Base-by-base conservation (phyloP, 1,139 yeast genomes). In the Zhuliangozyma blackwelliae region DNA sequence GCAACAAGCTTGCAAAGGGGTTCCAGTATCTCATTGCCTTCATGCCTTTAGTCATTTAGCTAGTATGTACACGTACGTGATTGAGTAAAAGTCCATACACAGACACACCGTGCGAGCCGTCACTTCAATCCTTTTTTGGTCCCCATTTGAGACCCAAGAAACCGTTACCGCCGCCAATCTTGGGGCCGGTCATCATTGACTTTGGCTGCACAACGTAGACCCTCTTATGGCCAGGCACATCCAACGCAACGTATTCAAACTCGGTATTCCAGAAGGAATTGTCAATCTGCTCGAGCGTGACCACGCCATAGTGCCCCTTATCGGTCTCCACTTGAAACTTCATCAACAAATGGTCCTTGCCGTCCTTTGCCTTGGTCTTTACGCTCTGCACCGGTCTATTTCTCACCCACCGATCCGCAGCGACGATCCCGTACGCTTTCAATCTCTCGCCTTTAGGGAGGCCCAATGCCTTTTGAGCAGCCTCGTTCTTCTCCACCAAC, bases 101-200 rank as follows among this genome's bases (percentile, higher is more conserved):
- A 16, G 16, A 16, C 16, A 4, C 16, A 16, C 16, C 16, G 16
- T 16, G 16, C 4, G 16, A 16, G 16, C 16, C 4, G 4, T 16
- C 16, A 3, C 16, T 4, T 16, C 16, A 16, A 16, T 77, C 77
- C 48, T 75, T 76, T 57, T 77, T 82, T 19, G 88, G 83, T 1
- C 95, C 95, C 95, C 95, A 87, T 50, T 79, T 82, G 32, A 86
- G 78, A 11, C 95, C 95, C 46, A 86, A 68, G 53, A 86, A 84
- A 1, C 92, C 90, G 6, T 66, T 55, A 16, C 64, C 65, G 26
- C 46, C 47, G 16, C 52, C 27, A 54, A 43, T 32, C 54, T 55
- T 4, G 68, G 73, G 20, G 59, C 23, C 23, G 3, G 23, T 3
- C 63, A 41, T 59, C 65, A 40, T 55, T 58, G 65, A 68, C 39